Evolutionary conservation across 2,329 filamentous ascomycete genomes (phyloP), one percentile per base, ranked within the genome.

Genomic region (Botrytis byssoidea): DNA sequence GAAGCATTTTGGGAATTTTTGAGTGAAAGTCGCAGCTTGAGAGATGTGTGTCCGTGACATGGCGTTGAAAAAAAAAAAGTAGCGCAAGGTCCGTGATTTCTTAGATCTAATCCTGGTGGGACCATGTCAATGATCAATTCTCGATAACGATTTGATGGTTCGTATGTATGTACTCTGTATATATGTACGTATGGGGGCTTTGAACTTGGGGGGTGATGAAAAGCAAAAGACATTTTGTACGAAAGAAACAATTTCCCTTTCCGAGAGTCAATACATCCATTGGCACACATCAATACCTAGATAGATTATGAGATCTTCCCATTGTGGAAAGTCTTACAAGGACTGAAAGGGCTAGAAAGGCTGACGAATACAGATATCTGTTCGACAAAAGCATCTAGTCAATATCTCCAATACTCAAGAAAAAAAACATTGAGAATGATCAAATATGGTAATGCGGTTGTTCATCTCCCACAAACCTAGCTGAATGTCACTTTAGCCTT

Each of bases 81-180:
- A 74, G 70, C 65, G 57, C 55, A 70, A 73, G 73, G 73, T 74
- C 73, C 73, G 70, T 68, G 70, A 57, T 63, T 46, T 46, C 8
- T 32, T 61, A 59, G 59, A 35, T 32, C 61, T 48, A 64, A 44
- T 32, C 59, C 44, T 57, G 35, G 69, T 51, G 22, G 8, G 25
- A 40, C 46, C 66, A 48, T 69, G 32, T 55, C 46, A 69, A 69
- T 25, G 42, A 29, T 32, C 35, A 20, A 44, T 59, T 44, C 61
- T 42, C 40, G 32, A 44, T 64, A 44, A 64, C 16, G 3, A 44
- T 32, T 44, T 32, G 61, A 22, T 64, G 25, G 25, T 55, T 7
- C 2, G 14, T 29, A n/a, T 55, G 6, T 40, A 40, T 51, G 5
- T n/a, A n/a, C 32, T 32, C 32, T n/a, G 1, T 16, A 16, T 29